Evolutionary conservation across 345 rosid genomes (phyloP).

Genomic region (Hibiscus mutabilis): DNA sequence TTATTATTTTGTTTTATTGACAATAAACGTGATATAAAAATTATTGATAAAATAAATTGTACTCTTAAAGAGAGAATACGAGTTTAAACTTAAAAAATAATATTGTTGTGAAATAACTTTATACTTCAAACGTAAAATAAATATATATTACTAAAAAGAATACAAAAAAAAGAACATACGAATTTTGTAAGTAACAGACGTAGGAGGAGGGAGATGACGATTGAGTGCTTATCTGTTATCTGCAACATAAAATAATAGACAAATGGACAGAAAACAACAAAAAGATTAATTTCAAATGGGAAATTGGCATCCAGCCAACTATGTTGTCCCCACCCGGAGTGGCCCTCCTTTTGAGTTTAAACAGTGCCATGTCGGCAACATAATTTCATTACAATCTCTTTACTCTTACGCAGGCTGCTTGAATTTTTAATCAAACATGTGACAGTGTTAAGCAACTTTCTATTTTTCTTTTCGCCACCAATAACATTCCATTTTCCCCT

Average conservation of each 20-base stretch:
- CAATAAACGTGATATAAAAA: no score
- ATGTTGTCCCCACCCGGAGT: neutral
- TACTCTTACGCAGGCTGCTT: neutral
- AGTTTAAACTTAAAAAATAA: no score
- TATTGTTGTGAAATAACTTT: no score
- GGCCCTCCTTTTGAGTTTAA: constrained; percentile 1
- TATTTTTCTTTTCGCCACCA: neutral
- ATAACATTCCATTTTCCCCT: neutral
- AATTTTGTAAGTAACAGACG: no score
- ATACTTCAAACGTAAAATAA: no score
- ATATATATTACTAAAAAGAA: no score
- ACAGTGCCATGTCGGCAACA: constrained; percentile 60
- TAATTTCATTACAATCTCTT: constrained; percentile 2
- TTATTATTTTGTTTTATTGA: no score
- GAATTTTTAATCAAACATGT: neutral
- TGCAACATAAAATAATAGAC: constrained; percentile 10
- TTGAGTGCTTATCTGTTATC: constrained; percentile 25
- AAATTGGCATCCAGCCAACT: constrained; percentile 17
- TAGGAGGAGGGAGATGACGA: no score
- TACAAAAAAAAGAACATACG: no score
- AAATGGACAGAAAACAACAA: neutral
- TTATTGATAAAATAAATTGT: no score
- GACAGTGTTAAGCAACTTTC: neutral
- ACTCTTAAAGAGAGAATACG: no score
- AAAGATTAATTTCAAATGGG: no score